These are phyloP conservation scores for Xylaria sp. DNA, from an alignment of 2,329 filamentous ascomycete species.

Conservation along the genomic window DNA sequence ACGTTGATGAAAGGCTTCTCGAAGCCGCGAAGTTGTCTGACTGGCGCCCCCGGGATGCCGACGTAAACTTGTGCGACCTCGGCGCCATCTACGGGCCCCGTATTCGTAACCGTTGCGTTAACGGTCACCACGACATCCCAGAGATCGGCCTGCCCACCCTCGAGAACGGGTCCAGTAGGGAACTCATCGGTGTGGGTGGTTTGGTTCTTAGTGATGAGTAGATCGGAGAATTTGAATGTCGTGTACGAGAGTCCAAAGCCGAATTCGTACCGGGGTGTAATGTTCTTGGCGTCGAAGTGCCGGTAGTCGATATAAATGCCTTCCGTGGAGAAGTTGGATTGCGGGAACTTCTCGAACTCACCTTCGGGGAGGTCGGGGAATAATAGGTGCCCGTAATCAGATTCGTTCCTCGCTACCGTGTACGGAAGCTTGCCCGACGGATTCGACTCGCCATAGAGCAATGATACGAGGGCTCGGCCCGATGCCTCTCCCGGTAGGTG, in stretches of 20 bases:
- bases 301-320: conserved; percentile 65
- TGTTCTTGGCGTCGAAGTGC: conserved; percentile 60
- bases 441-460: conserved; percentile 67
- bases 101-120: conserved; percentile 55
- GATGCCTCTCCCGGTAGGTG: conserved; percentile 73
- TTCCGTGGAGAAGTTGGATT: conserved; percentile 61
- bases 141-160: conserved; percentile 59
- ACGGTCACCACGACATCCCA: conserved; percentile 59
- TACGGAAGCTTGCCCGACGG: conserved; percentile 70
- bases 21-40: conserved; percentile 72
- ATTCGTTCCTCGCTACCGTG: conserved; percentile 66
- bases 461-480: conserved; percentile 63
- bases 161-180: conserved; percentile 53
- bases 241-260: conserved; percentile 68
- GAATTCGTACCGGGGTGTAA: conserved; percentile 64
- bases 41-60: conserved; percentile 59
- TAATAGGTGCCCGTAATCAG: conserved; percentile 63
- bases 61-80: conserved; percentile 63
- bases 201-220: conserved; percentile 51
- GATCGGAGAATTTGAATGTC: conserved; percentile 59
- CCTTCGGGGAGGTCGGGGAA: conserved; percentile 57
- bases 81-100: conserved; percentile 54
- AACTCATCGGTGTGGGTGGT: conserved; percentile 48
- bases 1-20: conserved; percentile 66
- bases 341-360: conserved; percentile 61